A percentile compares a stretch with the other conserved stretches of the same genome.
Evolutionary conservation across 2,329 filamentous ascomycete species (phyloP).

Genomic region (Cytospora paraplurivora): DNA sequence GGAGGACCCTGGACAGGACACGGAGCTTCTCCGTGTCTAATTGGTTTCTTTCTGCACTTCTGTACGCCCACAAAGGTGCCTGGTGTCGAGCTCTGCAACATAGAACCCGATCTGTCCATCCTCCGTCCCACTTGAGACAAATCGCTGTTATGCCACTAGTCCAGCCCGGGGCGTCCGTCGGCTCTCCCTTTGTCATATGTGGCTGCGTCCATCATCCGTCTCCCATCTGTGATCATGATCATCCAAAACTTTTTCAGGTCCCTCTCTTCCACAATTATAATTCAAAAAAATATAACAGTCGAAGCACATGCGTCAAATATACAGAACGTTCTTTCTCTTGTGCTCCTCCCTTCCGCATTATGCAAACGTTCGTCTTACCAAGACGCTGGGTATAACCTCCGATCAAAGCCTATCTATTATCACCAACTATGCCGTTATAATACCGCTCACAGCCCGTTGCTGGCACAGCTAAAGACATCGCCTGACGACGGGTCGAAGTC

Average conservation of each 20-base stretch:
- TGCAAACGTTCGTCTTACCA: not conserved
- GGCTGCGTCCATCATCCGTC: not conserved
- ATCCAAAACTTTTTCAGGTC: not conserved
- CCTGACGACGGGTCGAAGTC: conserved; percentile 65
- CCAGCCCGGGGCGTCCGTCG: not conserved
- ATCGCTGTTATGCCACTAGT: not conserved
- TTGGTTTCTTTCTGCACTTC: not conserved
- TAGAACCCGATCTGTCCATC: too few species aligned
- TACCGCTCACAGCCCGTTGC: conserved; percentile 60
- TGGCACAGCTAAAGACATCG: conserved; percentile 73
- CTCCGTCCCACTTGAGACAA: not conserved
- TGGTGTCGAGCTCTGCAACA: too few species aligned
- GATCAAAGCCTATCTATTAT: not conserved
- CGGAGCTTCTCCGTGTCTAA: too few species aligned
- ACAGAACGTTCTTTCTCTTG: conserved; percentile 7
- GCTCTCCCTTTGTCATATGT: not conserved
- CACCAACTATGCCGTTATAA: too few species aligned
- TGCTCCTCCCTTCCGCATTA: not conserved
- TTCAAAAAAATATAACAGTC: not conserved
- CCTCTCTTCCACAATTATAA: not conserved
- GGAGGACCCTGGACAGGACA: too few species aligned
- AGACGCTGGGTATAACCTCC: not conserved
- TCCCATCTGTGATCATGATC: not conserved
- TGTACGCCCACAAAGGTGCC: not conserved
- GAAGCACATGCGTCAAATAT: not conserved